Conservation (phyloP, 495 filamentous ascomycete genomes). For the Penicillium herquei region DNA sequence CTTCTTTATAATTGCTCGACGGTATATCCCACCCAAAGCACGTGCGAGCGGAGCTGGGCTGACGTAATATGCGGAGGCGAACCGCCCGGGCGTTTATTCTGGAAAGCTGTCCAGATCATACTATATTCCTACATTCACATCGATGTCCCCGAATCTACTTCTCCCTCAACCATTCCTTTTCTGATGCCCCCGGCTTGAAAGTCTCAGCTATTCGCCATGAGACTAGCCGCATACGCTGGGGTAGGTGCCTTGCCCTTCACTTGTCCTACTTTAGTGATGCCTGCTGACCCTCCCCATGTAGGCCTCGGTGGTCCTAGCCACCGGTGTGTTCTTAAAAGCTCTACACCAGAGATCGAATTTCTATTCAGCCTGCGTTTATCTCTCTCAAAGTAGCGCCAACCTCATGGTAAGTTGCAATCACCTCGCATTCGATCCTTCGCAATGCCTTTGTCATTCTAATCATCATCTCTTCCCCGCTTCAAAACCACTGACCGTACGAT, state of each 20-base stretch:
- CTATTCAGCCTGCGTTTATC: slow-evolving; percentile 94
- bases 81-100: slow-evolving; percentile 7
- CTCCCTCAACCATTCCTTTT: slow-evolving; percentile 18
- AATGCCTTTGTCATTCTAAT: background rate
- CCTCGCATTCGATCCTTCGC: background rate
- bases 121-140: slow-evolving; percentile 14
- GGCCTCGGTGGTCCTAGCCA: slow-evolving; percentile 76
- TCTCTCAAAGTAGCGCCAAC: slow-evolving; percentile 92
- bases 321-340: slow-evolving; percentile 79
- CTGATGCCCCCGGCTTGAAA: slow-evolving; percentile 27
- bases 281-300: slow-evolving; percentile 32
- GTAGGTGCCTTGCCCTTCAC: slow-evolving; percentile 28
- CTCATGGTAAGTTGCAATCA: slow-evolving; percentile 65
- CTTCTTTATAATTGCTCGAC: no score
- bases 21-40: no score
- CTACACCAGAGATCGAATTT: slow-evolving; percentile 95
- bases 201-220: slow-evolving; percentile 40
- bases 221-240: slow-evolving; percentile 53
- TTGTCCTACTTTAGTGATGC: background rate
- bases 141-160: slow-evolving; percentile 18
- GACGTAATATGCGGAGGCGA: slow-evolving; percentile 38
- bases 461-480: background rate
- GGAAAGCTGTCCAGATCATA: slow-evolving; percentile 45
- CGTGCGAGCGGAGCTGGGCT: slow-evolving; percentile 15
- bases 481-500: slow-evolving; percentile 6